A percentile compares a stretch with the other conserved stretches of the same genome.
phyloP scores from a whole-genome alignment of 306 rosid species.

The Inga oerstediana region DNA sequence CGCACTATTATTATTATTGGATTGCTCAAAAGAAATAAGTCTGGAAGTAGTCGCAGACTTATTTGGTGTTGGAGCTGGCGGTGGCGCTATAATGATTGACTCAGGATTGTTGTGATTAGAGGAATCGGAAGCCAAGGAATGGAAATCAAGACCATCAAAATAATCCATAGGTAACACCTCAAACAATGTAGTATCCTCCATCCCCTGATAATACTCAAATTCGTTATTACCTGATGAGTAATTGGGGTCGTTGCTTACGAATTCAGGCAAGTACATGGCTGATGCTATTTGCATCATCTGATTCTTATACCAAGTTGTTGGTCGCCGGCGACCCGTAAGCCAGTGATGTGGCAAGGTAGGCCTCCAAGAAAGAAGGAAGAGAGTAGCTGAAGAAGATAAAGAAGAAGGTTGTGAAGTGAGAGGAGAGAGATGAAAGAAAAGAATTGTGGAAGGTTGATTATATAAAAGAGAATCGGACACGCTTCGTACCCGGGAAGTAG shows the following conservation, averaged over 20 bases:
- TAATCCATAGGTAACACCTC: conserved; percentile 34
- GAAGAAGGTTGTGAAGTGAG: neutral
- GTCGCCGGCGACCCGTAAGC: no score
- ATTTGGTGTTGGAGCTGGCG: conserved; percentile 27
- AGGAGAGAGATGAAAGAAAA: neutral
- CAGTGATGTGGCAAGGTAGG: no score
- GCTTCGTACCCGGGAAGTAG: conserved; percentile 8
- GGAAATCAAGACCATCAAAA: conserved; percentile 33
- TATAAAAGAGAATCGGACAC: conserved; percentile 34
- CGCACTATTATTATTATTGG: conserved; percentile 38
- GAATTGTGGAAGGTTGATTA: neutral
- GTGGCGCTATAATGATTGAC: neutral
- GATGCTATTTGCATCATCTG: conserved; percentile 39
- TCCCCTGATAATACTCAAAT: conserved; percentile 18
- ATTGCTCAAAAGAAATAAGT: conserved; percentile 60
- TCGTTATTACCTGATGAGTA: neutral
- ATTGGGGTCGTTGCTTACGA: conserved; percentile 8
- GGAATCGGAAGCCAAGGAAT: conserved; percentile 25
- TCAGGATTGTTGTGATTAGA: conserved; percentile 31
- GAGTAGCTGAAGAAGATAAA: neutral
- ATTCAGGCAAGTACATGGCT: conserved; percentile 32
- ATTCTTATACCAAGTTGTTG: neutral
- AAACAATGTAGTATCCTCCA: conserved; percentile 37
- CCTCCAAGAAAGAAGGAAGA: neutral
- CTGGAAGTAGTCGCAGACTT: conserved; percentile 49